These are phyloP conservation scores for Leptographium lundbergii DNA, from an alignment of 2,329 filamentous ascomycete species.

Conservation along the genomic window DNA sequence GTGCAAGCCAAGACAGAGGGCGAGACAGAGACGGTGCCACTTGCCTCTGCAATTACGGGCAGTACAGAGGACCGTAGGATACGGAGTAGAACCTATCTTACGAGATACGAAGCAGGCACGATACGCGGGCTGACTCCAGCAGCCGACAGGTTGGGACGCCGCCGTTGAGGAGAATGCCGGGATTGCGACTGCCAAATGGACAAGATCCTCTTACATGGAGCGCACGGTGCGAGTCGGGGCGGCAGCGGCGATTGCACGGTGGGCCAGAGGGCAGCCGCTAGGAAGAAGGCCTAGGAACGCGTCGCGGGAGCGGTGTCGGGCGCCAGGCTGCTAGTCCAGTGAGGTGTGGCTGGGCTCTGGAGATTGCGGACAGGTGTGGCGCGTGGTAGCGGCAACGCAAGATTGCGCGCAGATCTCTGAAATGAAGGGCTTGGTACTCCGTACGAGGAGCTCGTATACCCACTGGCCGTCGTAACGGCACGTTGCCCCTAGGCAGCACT, in stretches of 20 bases:
- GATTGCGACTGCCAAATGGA: not conserved
- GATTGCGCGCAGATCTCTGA: not conserved
- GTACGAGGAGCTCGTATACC: not conserved
- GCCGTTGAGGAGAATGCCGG: not conserved
- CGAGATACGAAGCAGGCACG: too few species aligned
- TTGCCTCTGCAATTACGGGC: too few species aligned
- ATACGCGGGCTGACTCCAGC: too few species aligned
- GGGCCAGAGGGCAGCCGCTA: not conserved
- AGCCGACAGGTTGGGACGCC: not conserved
- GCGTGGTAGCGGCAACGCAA: not conserved
- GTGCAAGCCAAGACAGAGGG: too few species aligned
- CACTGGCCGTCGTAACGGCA: too few species aligned
- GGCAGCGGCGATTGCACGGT: not conserved
- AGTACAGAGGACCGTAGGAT: too few species aligned
- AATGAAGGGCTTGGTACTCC: not conserved
- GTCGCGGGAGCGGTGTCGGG: not conserved
- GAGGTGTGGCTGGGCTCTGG: too few species aligned
- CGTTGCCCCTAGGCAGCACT: too few species aligned
- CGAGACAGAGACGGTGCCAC: too few species aligned
- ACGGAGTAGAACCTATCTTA: too few species aligned
- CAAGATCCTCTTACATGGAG: too few species aligned
- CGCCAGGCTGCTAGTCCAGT: not conserved
- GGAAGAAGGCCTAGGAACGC: not conserved
- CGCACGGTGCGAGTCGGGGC: not conserved
- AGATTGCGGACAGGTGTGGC: not conserved